These are phyloP conservation scores for Phytopythium ostracodes DNA, from an alignment of 352 stramenopile species.

Conservation along the genomic window DNA sequence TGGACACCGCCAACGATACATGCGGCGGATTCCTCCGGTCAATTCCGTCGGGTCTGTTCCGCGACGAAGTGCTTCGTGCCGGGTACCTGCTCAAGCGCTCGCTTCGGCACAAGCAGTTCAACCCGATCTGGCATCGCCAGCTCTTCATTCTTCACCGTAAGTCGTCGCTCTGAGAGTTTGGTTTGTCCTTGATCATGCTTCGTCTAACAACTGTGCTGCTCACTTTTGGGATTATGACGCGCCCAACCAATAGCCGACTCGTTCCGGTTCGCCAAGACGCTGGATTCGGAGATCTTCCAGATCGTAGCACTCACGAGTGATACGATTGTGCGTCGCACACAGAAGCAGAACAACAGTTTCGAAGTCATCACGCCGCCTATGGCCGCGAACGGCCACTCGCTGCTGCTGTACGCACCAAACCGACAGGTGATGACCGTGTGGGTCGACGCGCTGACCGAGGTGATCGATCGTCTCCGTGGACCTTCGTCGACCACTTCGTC, in stretches of 20 bases:
- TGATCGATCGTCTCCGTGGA: conserved; percentile 27
- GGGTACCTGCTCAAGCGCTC: conserved; percentile 86
- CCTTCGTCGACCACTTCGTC: conserved; percentile 8
- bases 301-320: conserved; percentile 64
- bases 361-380: conserved; percentile 72
- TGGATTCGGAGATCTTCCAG: conserved; percentile 64
- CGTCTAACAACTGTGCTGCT: conserved; percentile 5
- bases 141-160: conserved; percentile 71
- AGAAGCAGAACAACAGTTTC: conserved; percentile 77
- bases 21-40: conserved; percentile 28
- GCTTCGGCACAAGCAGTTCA: conserved; percentile 83
- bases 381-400: conserved; percentile 56
- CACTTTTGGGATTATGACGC: background rate
- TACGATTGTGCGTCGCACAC: conserved; percentile 61
- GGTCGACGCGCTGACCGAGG: conserved; percentile 53
- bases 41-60: conserved; percentile 40
- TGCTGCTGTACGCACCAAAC: conserved; percentile 62
- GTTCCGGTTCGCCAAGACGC: conserved; percentile 64
- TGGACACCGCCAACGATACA: conserved; percentile 9
- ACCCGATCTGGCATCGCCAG: conserved; percentile 71
- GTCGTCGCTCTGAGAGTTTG: background rate
- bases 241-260: conserved; percentile 39
- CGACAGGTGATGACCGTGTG: conserved; percentile 44
- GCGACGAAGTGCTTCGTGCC: conserved; percentile 63
- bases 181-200: background rate